These are phyloP conservation scores for Pyrenochaeta sp. DNA, from an alignment of 2,329 filamentous ascomycete species.

Conservation along the genomic window DNA sequence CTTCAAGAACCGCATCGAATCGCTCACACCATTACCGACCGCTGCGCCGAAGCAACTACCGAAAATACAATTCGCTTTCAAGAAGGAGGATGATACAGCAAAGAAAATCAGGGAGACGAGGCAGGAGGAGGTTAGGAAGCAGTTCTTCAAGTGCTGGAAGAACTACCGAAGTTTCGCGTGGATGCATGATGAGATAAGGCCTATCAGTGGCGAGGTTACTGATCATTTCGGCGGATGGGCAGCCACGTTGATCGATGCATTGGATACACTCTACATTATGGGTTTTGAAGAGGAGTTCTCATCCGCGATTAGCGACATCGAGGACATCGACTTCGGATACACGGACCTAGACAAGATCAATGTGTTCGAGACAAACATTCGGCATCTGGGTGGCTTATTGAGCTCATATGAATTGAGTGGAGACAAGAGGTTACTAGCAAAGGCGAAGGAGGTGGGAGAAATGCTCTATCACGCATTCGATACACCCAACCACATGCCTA, in stretches of 20 bases:
- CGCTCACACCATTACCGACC: slow-evolving; percentile 49
- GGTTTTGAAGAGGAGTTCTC: slow-evolving; percentile 57
- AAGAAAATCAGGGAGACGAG: slow-evolving; percentile 46
- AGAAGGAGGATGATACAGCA: slow-evolving; percentile 43
- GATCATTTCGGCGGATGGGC: slow-evolving; percentile 59
- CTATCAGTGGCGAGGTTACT: slow-evolving; percentile 51
- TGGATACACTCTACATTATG: slow-evolving; percentile 60
- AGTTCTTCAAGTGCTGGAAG: slow-evolving; percentile 56
- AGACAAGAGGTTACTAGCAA: slow-evolving; percentile 75
- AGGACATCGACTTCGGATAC: slow-evolving; percentile 54
- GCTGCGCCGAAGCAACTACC: slow-evolving; percentile 50
- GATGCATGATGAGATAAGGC: slow-evolving; percentile 59
- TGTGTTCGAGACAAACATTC: slow-evolving; percentile 66
- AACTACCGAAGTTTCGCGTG: slow-evolving; percentile 56
- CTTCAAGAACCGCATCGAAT: slow-evolving; percentile 51
- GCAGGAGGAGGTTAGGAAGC: slow-evolving; percentile 50
- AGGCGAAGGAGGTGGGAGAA: slow-evolving; percentile 81
- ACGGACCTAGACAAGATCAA: slow-evolving; percentile 53
- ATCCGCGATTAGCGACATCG: slow-evolving; percentile 54
- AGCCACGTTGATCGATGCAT: slow-evolving; percentile 55
- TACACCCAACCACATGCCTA: slow-evolving; percentile 92
- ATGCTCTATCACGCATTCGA: slow-evolving; percentile 85
- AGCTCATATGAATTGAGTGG: slow-evolving; percentile 87
- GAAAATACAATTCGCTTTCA: slow-evolving; percentile 54
- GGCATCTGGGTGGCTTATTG: slow-evolving; percentile 86